A percentile compares a stretch with the other conserved stretches of the same genome.
Evolutionary conservation across 495 filamentous ascomycete species (phyloP).

Genomic region (Tuber umbilicatum): DNA sequence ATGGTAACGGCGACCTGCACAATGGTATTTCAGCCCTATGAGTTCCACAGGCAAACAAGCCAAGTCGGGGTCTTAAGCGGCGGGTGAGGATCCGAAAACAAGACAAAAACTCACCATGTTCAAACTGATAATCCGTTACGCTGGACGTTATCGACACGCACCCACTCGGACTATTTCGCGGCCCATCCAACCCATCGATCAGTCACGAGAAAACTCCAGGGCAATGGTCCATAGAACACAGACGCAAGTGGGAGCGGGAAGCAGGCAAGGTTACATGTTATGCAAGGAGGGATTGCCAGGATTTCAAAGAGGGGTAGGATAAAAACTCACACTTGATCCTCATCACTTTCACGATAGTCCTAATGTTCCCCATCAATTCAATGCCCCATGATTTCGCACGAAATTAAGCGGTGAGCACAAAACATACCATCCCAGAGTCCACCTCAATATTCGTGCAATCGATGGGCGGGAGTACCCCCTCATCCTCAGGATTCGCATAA

Average conservation of each 20-base stretch:
- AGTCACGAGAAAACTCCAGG: neutral
- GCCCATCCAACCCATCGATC: neutral
- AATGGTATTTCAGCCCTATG: slow-evolving; percentile 11
- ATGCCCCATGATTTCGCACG: neutral
- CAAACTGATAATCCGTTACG: slow-evolving; percentile 25
- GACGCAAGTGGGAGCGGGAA: neutral
- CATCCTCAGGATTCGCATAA: no score
- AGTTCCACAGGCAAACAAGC: neutral
- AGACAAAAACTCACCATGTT: slow-evolving; percentile 18
- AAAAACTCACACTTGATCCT: slow-evolving; percentile 14
- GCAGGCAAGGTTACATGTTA: neutral
- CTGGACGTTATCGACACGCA: slow-evolving; percentile 32
- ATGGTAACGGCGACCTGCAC: slow-evolving; percentile 25
- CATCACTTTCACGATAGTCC: slow-evolving; percentile 4
- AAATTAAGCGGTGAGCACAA: neutral
- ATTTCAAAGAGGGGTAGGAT: neutral
- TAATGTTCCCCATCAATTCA: neutral
- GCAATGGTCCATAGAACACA: neutral
- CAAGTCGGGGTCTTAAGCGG: neutral
- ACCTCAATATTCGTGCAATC: slow-evolving; percentile 26
- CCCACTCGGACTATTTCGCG: slow-evolving; percentile 20
- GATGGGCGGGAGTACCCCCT: neutral
- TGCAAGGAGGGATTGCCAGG: neutral
- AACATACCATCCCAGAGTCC: slow-evolving; percentile 32
- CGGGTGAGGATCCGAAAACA: neutral